These are phyloP conservation scores for Graphilbum sp. DNA, from an alignment of 2,329 filamentous ascomycete genomes.

Conservation along the genomic window DNA sequence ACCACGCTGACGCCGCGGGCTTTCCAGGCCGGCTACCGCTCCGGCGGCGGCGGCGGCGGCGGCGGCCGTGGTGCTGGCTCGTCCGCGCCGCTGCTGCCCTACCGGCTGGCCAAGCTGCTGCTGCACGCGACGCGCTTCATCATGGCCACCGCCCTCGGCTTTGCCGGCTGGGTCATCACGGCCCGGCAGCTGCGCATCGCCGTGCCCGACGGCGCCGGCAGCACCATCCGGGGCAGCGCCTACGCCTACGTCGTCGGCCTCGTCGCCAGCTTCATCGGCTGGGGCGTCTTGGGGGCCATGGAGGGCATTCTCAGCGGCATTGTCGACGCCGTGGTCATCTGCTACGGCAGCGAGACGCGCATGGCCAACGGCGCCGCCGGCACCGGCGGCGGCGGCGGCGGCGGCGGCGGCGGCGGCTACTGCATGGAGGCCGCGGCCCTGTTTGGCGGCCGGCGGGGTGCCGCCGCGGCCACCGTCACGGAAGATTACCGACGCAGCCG, in stretches of 20 bases:
- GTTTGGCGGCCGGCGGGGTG: slow-evolving; percentile 47
- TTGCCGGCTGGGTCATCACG: slow-evolving; percentile 92
- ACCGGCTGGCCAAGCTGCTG: slow-evolving; percentile 78
- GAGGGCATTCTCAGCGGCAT: slow-evolving; percentile 78
- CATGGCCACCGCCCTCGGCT: slow-evolving; percentile 78
- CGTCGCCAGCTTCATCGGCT: slow-evolving; percentile 86
- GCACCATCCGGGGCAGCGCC: slow-evolving; percentile 55
- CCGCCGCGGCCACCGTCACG: slow-evolving; percentile 2
- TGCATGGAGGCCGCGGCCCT: slow-evolving; percentile 83
- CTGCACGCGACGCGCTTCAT: slow-evolving; percentile 82
- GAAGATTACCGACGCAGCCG: slow-evolving; percentile 6
- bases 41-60: slow-evolving; percentile 11
- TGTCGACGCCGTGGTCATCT: slow-evolving; percentile 76
- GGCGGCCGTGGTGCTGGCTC: too few species aligned
- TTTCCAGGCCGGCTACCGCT: slow-evolving; percentile 17
- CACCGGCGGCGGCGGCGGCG: too few species aligned
- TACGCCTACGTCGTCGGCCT: slow-evolving; percentile 92
- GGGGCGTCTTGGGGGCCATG: slow-evolving; percentile 81
- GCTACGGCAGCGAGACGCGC: slow-evolving; percentile 78
- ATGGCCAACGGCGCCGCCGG: slow-evolving; percentile 50
- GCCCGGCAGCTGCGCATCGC: slow-evolving; percentile 58
- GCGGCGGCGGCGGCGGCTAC: slow-evolving; percentile 60
- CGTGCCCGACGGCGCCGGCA: slow-evolving; percentile 26
- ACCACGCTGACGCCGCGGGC: slow-evolving; percentile 49
- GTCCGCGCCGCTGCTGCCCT: slow-evolving; percentile 52